phyloP scores from a whole-genome alignment of 2,329 filamentous ascomycete genomes.

The Ophiostoma angusticollis region DNA sequence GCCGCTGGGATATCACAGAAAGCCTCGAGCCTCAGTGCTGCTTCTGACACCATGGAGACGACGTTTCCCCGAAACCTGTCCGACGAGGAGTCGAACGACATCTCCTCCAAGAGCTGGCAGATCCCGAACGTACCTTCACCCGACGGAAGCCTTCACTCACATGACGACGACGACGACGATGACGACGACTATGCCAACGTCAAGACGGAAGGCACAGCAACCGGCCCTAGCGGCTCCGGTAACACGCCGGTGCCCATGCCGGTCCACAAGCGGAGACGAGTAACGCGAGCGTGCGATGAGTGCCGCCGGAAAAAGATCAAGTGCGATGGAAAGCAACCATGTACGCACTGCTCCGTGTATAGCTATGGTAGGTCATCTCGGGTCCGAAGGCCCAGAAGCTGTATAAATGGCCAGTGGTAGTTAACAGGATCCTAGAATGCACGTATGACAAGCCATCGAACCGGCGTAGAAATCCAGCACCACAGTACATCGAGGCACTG shows the following conservation, averaged over 20 bases:
- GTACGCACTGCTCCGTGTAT: slow-evolving; percentile 94
- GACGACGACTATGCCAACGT: slow-evolving; percentile 5
- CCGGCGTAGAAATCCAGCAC: slow-evolving; percentile 75
- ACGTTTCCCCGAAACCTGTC: slow-evolving; percentile 8
- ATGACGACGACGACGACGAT: slow-evolving; percentile 5
- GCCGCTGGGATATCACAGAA: no score
- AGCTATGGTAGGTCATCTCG: slow-evolving; percentile 59
- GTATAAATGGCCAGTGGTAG: no score
- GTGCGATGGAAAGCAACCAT: slow-evolving; percentile 75
- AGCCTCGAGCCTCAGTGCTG: not conserved
- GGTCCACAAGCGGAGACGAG: slow-evolving; percentile 63
- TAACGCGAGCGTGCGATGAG: slow-evolving; percentile 71
- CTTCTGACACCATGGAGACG: slow-evolving; percentile 5
- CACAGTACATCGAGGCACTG: slow-evolving; percentile 84
- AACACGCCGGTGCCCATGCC: slow-evolving; percentile 35
- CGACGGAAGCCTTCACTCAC: slow-evolving; percentile 4
- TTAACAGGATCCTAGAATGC: no score
- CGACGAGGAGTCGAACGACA: slow-evolving; percentile 8
- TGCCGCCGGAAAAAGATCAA: slow-evolving; percentile 80
- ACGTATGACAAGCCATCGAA: slow-evolving; percentile 95
- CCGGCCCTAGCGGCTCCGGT: slow-evolving; percentile 1
- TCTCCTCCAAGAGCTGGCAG: slow-evolving; percentile 10
- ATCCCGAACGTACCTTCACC: slow-evolving; percentile 6
- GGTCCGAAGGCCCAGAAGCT: no score
- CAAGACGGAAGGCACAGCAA: slow-evolving; percentile 7